Evolutionary conservation across 306 rosid species (phyloP).

Genomic region (Parietaria judaica): DNA sequence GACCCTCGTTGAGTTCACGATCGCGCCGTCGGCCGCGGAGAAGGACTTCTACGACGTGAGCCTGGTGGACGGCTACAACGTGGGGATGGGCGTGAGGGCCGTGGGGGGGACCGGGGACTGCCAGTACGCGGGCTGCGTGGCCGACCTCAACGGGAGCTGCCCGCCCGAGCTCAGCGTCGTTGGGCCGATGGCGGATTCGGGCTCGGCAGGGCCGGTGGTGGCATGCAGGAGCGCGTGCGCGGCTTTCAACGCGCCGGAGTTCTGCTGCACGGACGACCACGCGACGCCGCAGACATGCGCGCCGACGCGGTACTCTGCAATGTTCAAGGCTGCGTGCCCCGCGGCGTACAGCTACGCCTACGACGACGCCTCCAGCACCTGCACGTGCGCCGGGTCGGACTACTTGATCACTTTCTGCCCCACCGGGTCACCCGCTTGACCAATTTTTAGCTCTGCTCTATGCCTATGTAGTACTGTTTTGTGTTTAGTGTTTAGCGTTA

Average conservation of each 20-base stretch:
- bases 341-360: conserved; percentile 85
- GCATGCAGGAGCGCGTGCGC: conserved; percentile 88
- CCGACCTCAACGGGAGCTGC: conserved; percentile 53
- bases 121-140: conserved; percentile 70
- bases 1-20: conserved; percentile 62
- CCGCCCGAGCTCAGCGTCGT: conserved; percentile 52
- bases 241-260: conserved; percentile 57
- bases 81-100: conserved; percentile 61
- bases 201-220: conserved; percentile 18
- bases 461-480: not conserved
- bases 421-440: conserved; percentile 14
- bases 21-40: conserved; percentile 17
- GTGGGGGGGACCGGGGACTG: conserved; percentile 75
- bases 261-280: conserved; percentile 75
- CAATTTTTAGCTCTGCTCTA: not conserved
- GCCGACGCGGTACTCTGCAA: conserved; percentile 61
- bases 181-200: conserved; percentile 18
- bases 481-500: no score
- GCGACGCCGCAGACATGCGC: conserved; percentile 66
- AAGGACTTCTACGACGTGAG: conserved; percentile 88
- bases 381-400: conserved; percentile 68
- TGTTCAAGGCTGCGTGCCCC: conserved; percentile 86
- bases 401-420: conserved; percentile 73
- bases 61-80: conserved; percentile 87
- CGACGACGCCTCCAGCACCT: conserved; percentile 84